phyloP scores from a whole-genome alignment of 495 filamentous ascomycete genomes.

The Penicillium tannophilum region DNA sequence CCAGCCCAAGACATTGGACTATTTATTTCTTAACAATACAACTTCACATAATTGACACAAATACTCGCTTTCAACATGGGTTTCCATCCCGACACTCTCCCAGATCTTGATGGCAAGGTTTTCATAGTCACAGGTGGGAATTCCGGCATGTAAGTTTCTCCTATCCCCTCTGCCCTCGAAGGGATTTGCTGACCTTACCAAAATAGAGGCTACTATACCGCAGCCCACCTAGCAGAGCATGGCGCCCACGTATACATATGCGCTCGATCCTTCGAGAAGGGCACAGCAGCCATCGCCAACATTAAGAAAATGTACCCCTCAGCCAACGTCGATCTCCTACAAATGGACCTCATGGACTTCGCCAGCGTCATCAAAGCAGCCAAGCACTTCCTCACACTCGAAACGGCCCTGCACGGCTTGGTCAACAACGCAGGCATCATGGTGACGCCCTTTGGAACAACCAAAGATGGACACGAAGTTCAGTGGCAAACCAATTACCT shows the following conservation, averaged over 20 bases:
- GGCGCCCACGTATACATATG: constrained; percentile 48
- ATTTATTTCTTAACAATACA: background rate
- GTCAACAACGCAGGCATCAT: constrained; percentile 67
- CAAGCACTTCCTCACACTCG: constrained; percentile 22
- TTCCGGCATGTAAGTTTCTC: constrained; percentile 39
- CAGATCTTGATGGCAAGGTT: constrained; percentile 18
- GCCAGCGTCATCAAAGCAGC: constrained; percentile 31
- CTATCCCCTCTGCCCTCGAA: background rate
- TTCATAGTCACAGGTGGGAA: constrained; percentile 25
- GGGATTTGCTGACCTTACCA: background rate
- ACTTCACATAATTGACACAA: constrained; percentile 11
- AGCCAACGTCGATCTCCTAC: constrained; percentile 41
- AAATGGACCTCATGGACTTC: constrained; percentile 46
- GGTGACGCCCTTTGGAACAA: constrained; percentile 38
- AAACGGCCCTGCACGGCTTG: constrained; percentile 48
- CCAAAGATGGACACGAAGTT: constrained; percentile 30
- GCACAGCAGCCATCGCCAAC: constrained; percentile 33
- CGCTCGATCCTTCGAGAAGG: constrained; percentile 37
- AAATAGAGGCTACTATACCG: constrained; percentile 37
- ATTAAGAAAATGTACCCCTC: constrained; percentile 37
- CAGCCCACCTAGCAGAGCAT: constrained; percentile 38
- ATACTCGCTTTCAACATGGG: constrained; percentile 34
- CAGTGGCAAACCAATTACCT: constrained; percentile 49
- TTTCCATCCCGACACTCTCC: constrained; percentile 43
- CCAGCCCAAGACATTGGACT: constrained; percentile 6